Base-by-base conservation (phyloP, 768 basidiomycete genomes). In the Leccinellum albellum region DNA sequence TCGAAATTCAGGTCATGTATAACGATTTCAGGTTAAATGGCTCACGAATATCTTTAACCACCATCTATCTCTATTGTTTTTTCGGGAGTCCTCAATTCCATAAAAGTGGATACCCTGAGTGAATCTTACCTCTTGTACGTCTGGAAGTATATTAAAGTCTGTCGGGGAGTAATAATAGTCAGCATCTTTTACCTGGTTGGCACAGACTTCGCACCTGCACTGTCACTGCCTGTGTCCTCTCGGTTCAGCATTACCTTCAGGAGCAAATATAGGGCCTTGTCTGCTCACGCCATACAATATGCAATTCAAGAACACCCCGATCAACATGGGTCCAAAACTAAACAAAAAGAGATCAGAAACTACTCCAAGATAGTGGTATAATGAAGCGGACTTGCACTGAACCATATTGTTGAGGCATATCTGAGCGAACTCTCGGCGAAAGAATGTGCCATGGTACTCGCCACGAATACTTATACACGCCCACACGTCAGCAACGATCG, bases 1-100 rank as follows among this genome's bases (percentile, higher is more conserved):
- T 24, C 2, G n/a, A 51, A 24, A 33, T 12, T 52, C 4, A 8
- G 29, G 31, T 6, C 4, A 31, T 4, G 21, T 14, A 31, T 9
- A 26, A 24, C 21, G 29, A 47, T n/a, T 29, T 24, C 14, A 20
- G 12, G 37, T 17, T 12, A 54, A 44, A 44, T 2, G 3, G 67
- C 76, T 46, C 46, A 82, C 81, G 50, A 82, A 75, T 0, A 65
- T 28, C 57, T 78, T 81, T 63, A 83, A 75, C 75, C 79, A 79
- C 15, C 57, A 46, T 29, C 64, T 73, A 60, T 83, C 82, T 7
- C 81, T 82, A 42, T 14, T n/a, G n/a, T 29, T 20, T 51, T 53
- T 40, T 29, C 1, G 10, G 46, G 23, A 20, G 23, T 48, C 20
- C 17, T 61, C 20, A 61, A 14, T 37, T 21, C 10, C 9, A 17